phyloP scores from a whole-genome alignment of 2,329 filamentous ascomycete species.

The Aspergillus fijiensis region DNA sequence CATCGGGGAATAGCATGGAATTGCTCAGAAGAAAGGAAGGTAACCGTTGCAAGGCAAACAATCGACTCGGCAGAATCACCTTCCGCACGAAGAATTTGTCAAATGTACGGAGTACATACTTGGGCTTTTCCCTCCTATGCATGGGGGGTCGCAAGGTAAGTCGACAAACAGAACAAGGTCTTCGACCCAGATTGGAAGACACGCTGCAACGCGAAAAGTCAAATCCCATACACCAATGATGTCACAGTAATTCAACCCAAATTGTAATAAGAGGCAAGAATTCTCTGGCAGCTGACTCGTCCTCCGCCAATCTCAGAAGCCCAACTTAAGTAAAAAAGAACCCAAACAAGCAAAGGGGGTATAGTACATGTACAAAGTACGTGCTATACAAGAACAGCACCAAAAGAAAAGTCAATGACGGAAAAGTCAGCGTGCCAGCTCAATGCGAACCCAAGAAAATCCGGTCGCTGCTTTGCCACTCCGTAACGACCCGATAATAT shows the following conservation, averaged over 20 bases:
- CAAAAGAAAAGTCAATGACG: conserved; percentile 6
- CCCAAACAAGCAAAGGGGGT: conserved; percentile 16
- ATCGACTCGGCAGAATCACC: not conserved
- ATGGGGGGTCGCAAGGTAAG: not conserved
- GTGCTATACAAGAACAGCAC: conserved; percentile 14
- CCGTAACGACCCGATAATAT: conserved; percentile 17
- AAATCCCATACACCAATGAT: conserved; percentile 10
- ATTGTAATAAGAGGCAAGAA: conserved; percentile 8
- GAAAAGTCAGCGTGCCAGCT: conserved; percentile 5
- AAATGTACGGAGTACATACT: not conserved
- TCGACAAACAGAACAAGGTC: not conserved
- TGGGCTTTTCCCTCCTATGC: not conserved
- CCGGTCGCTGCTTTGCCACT: conserved; percentile 15
- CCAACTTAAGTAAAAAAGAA: not conserved
- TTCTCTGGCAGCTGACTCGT: conserved; percentile 13
- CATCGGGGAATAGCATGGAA: conserved; percentile 1
- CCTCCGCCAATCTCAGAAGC: conserved; percentile 12
- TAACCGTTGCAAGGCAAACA: conserved; percentile 3
- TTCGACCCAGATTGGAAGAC: conserved; percentile 4
- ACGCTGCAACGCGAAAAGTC: not conserved
- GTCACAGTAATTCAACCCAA: conserved; percentile 4
- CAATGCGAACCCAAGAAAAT: conserved; percentile 7
- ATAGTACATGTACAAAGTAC: conserved; percentile 16
- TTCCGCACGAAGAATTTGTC: not conserved
- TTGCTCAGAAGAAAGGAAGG: not conserved